Evolutionary conservation across 2,329 filamentous ascomycete species (phyloP).

Genomic region (Colletotrichum spinosum): DNA sequence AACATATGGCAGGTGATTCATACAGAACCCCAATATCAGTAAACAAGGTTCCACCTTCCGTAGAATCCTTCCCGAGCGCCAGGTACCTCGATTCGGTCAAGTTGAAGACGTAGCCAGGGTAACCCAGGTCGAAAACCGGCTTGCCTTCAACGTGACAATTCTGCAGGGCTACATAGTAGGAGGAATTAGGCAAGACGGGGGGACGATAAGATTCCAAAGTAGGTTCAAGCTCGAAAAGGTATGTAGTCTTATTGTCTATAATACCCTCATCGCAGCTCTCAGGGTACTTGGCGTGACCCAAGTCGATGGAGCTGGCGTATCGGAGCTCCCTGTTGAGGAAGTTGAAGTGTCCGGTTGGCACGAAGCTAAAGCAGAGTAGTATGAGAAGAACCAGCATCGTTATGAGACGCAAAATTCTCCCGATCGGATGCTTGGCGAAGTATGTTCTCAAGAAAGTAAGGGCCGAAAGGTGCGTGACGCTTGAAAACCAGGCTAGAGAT

Average conservation of each 20-base stretch:
- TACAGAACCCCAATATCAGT: neutral
- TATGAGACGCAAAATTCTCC: neutral
- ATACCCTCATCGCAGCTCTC: neutral
- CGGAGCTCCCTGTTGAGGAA: neutral
- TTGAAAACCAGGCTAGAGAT: conserved; percentile 15
- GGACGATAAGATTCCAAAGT: too few relatives aligned
- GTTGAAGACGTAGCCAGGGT: neutral
- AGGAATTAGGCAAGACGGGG: too few relatives aligned
- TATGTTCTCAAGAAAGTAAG: conserved; percentile 6
- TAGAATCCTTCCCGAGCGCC: neutral
- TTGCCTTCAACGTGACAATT: too few relatives aligned
- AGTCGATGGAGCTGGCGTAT: neutral
- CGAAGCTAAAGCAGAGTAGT: neutral
- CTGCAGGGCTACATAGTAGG: too few relatives aligned
- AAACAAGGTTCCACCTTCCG: neutral
- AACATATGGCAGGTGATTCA: conserved; percentile 9
- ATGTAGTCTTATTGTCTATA: too few relatives aligned
- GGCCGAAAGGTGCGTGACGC: conserved; percentile 5
- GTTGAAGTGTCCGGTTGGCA: conserved; percentile 1
- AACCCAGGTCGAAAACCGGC: too few relatives aligned
- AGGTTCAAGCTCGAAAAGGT: too few relatives aligned
- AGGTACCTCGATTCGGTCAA: neutral
- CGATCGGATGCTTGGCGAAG: neutral
- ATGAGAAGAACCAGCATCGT: neutral
- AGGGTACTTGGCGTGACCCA: neutral